Evolutionary conservation across 2,329 filamentous ascomycete genomes (phyloP).

Genomic region (Hypoxylon rubiginosum): DNA sequence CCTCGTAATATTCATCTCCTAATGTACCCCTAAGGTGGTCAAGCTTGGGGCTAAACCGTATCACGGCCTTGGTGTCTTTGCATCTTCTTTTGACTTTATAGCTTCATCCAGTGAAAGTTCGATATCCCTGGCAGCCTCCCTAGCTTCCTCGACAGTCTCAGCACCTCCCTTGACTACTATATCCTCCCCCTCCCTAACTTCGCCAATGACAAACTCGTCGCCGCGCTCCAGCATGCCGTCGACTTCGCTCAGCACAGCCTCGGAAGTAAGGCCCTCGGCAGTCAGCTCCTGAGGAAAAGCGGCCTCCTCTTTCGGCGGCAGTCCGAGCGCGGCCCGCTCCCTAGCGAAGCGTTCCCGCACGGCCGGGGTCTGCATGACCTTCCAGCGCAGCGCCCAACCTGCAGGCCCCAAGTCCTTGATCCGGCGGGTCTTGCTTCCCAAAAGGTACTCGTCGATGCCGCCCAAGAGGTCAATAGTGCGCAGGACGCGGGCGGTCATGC

Average conservation of each 20-base stretch:
- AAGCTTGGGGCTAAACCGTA: neutral
- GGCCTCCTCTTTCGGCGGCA: slow-evolving; percentile 65
- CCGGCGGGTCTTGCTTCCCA: slow-evolving; percentile 81
- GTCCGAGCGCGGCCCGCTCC: slow-evolving; percentile 75
- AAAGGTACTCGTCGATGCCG: slow-evolving; percentile 90
- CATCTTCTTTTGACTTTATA: neutral
- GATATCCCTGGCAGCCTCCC: slow-evolving; percentile 37
- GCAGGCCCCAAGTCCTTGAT: slow-evolving; percentile 89
- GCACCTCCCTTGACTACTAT: slow-evolving; percentile 57
- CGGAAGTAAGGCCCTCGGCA: slow-evolving; percentile 48
- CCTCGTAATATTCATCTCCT: neutral
- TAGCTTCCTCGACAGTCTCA: slow-evolving; percentile 24
- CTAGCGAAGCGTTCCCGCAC: slow-evolving; percentile 75
- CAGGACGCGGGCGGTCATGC: slow-evolving; percentile 77
- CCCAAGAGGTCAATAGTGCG: slow-evolving; percentile 86
- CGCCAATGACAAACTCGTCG: slow-evolving; percentile 62
- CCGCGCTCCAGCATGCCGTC: slow-evolving; percentile 59
- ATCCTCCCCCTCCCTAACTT: slow-evolving; percentile 55
- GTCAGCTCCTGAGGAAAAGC: slow-evolving; percentile 49
- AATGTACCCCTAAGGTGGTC: neutral
- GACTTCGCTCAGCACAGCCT: slow-evolving; percentile 55
- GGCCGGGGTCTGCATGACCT: slow-evolving; percentile 81
- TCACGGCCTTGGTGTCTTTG: slow-evolving; percentile 14
- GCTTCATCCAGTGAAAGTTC: slow-evolving; percentile 55
- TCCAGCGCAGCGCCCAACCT: slow-evolving; percentile 92